phyloP scores from a whole-genome alignment of 1,284 basidiomycete genomes.

The Earliella scabrosa region DNA sequence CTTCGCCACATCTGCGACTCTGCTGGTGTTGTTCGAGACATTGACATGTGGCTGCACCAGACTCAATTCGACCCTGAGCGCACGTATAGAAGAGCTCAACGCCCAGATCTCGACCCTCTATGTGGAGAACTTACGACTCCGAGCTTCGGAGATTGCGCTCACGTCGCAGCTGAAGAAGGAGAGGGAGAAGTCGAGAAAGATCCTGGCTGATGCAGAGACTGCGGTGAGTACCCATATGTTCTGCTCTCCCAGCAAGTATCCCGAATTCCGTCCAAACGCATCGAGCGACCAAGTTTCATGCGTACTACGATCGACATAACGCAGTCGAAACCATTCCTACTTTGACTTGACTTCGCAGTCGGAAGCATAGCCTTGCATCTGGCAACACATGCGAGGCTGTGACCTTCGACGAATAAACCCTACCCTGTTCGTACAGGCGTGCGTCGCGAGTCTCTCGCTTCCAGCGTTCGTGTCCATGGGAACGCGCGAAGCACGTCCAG shows the following conservation, averaged over 20 bases:
- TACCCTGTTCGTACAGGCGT: too few relatives aligned
- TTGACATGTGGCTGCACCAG: constrained; percentile 40
- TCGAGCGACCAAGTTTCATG: too few relatives aligned
- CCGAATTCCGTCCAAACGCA: background rate
- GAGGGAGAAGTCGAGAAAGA: constrained; percentile 70
- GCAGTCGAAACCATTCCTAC: too few relatives aligned
- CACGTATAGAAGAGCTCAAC: constrained; percentile 83
- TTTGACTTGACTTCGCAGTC: too few relatives aligned
- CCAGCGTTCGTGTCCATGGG: too few relatives aligned
- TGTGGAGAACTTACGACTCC: constrained; percentile 79
- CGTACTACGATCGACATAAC: too few relatives aligned
- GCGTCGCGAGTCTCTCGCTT: too few relatives aligned
- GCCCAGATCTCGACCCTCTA: constrained; percentile 77
- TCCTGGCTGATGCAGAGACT: constrained; percentile 72
- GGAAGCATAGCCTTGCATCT: too few relatives aligned
- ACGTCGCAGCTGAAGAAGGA: constrained; percentile 76
- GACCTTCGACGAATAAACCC: too few relatives aligned
- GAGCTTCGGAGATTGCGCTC: constrained; percentile 78
- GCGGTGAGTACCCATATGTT: constrained; percentile 55
- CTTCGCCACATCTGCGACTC: background rate
- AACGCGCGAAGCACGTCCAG: too few relatives aligned
- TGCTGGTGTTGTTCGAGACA: background rate
- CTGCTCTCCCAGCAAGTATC: background rate
- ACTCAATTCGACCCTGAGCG: constrained; percentile 80
- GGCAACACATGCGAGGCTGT: too few relatives aligned